Evolutionary conservation across 1,139 yeast genomes (phyloP), one percentile per base, ranked within the genome.

Genomic region (Taphrina sp.): DNA sequence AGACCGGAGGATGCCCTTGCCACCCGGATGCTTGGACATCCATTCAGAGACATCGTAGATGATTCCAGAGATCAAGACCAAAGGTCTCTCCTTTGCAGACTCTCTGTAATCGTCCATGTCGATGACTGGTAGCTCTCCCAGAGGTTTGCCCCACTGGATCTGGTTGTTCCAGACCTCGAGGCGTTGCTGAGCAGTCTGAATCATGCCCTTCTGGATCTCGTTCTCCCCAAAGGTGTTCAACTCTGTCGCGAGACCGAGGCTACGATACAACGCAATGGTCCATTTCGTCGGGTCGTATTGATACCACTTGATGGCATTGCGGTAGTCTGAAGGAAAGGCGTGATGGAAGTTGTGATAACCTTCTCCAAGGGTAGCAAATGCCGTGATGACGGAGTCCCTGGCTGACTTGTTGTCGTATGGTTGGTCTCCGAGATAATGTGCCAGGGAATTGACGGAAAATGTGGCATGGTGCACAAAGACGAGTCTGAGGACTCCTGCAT

Each of bases 311-410:
- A 92, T 80, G 52, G 98, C 98, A 70, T 92, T 92, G 77, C 98
- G 83, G 80, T 92, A 92, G 75, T 92, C 98, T 43, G 95, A 82
- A 64, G 98, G 98, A 80, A 90, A 92, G 76, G 94, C 97, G 74
- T 92, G 98, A 74, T 92, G 98, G 83, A 92, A 92, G 76, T 92
- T 92, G 74, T 92, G 98, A 80, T 92, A 90, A 60, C 98, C 98
- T 76, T 92, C 98, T 70, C 98, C 98, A 66, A 92, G 86, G 10
- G 98, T 92, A 59, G 88, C 95, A 60, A 92, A 73, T 4, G 98
- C 98, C 60, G 98, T 92, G 63, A 92, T 71, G 65, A 83, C 82
- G 73, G 92, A 96, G 73, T 92, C 97, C 73, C 98, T 82, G 63
- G 98, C 97, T 37, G 97, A 87, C 76, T 96, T 84, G 74, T 92